Percentiles rank a stretch among this genome's conserved stretches.
Conservation (phyloP, 371 early-diverging fungal species). For the Haplosporangium sp. region DNA sequence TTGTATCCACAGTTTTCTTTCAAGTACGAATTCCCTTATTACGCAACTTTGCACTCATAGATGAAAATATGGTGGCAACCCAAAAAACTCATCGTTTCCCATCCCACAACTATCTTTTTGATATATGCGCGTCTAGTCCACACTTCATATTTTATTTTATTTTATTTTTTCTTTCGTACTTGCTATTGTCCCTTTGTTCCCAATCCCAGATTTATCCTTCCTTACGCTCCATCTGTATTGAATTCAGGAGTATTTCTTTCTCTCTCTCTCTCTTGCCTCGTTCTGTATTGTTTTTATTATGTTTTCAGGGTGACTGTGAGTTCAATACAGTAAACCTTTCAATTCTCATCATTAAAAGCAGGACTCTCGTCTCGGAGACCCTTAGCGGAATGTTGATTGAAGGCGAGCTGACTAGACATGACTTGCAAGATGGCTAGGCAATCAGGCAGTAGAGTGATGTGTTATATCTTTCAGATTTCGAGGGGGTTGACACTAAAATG, state of each 20-base stretch:
- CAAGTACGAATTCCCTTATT: too few relatives aligned
- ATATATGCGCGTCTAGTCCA: slow-evolving; percentile 2
- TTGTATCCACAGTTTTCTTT: too few relatives aligned
- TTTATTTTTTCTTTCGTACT: neutral
- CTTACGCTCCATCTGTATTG: slow-evolving; percentile 6
- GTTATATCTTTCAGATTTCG: neutral
- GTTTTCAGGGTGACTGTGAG: slow-evolving; percentile 7
- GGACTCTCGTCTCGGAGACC: slow-evolving; percentile 5
- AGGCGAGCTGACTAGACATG: slow-evolving; percentile 2
- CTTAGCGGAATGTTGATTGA: slow-evolving; percentile 4
- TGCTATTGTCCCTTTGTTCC: slow-evolving; percentile 3
- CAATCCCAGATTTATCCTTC: neutral
- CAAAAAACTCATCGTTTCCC: neutral
- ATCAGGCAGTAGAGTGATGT: slow-evolving; percentile 9
- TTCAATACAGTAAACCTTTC: neutral
- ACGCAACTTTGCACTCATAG: neutral
- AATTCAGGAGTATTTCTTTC: slow-evolving; percentile 14
- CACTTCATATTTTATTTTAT: neutral
- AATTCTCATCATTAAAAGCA: neutral
- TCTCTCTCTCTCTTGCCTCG: neutral
- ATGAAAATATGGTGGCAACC: slow-evolving; percentile 15
- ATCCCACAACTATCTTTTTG: neutral
- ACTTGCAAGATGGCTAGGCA: neutral
- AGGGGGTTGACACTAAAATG: neutral
- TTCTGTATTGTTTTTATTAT: neutral